Conservation (phyloP, 768 basidiomycete genomes). For the Artomyces pyxidatus region DNA sequence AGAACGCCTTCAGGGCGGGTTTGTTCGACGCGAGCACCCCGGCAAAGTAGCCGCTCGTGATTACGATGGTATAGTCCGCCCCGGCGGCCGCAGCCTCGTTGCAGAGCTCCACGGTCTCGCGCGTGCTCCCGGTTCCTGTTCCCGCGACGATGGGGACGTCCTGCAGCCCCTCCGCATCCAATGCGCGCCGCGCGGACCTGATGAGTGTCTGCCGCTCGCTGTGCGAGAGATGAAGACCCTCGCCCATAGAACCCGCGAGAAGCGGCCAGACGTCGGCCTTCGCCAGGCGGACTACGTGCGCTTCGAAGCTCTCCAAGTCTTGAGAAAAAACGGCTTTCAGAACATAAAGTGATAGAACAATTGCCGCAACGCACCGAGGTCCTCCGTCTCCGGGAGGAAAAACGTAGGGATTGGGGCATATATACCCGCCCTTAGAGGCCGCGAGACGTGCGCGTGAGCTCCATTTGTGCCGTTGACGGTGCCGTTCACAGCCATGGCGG, state of each 20-base stretch:
- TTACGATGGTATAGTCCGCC: slow-evolving; percentile 82
- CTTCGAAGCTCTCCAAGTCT: slow-evolving; percentile 64
- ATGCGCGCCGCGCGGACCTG: slow-evolving; percentile 54
- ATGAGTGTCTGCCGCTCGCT: slow-evolving; percentile 61
- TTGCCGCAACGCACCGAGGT: slow-evolving; percentile 61
- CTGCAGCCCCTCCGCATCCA: slow-evolving; percentile 56
- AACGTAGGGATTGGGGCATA: slow-evolving; percentile 86
- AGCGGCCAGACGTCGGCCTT: slow-evolving; percentile 63
- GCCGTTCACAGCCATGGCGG: slow-evolving; percentile 34
- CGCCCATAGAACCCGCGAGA: slow-evolving; percentile 79
- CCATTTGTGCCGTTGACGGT: slow-evolving; percentile 24
- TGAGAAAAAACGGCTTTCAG: slow-evolving; percentile 6
- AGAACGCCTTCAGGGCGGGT: slow-evolving; percentile 72
- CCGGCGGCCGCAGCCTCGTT: slow-evolving; percentile 77
- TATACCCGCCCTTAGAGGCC: slow-evolving; percentile 65
- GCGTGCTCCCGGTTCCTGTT: slow-evolving; percentile 76
- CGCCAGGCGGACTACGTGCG: slow-evolving; percentile 58
- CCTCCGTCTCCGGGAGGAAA: slow-evolving; percentile 67
- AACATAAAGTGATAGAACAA: slow-evolving; percentile 14
- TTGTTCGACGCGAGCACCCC: slow-evolving; percentile 56
- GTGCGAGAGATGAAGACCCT: slow-evolving; percentile 68
- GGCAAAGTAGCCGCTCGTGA: slow-evolving; percentile 82
- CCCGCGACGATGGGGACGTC: slow-evolving; percentile 70
- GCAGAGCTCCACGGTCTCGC: slow-evolving; percentile 70
- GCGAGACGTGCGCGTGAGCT: slow-evolving; percentile 23